Conservation (phyloP, 2,329 filamentous ascomycete species). For the Myriosclerotinia curreyana region DNA sequence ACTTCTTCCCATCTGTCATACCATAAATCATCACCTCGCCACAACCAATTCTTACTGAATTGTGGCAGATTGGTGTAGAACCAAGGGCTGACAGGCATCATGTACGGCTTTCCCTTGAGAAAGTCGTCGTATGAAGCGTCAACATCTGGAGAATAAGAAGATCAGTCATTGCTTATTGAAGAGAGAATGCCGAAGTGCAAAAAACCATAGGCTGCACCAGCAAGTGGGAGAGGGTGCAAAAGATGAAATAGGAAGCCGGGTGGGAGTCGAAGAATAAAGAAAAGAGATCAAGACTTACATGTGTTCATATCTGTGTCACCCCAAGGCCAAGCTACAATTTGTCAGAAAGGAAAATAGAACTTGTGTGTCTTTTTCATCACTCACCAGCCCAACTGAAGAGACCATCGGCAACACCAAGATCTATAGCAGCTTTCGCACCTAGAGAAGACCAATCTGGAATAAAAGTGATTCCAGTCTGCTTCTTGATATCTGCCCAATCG, state of each 20-base stretch:
- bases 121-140: slow-evolving; percentile 25
- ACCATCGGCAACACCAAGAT: slow-evolving; percentile 5
- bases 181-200: background rate
- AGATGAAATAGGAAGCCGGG: too few species aligned
- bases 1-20: slow-evolving; percentile 45
- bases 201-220: background rate
- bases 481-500: slow-evolving; percentile 8
- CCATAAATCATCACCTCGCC: slow-evolving; percentile 42
- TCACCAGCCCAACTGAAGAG: slow-evolving; percentile 9
- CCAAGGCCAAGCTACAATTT: slow-evolving; percentile 26
- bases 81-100: slow-evolving; percentile 40
- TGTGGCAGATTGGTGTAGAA: slow-evolving; percentile 36
- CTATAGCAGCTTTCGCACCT: slow-evolving; percentile 1
- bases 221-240: too few species aligned
- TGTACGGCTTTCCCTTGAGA: slow-evolving; percentile 27
- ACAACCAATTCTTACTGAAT: slow-evolving; percentile 45
- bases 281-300: background rate
- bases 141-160: slow-evolving; percentile 14
- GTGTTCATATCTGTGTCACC: slow-evolving; percentile 27
- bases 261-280: too few species aligned
- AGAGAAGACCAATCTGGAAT: slow-evolving; percentile 16
- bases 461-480: slow-evolving; percentile 1
- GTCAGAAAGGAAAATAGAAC: background rate
- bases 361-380: background rate
- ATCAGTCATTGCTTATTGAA: background rate